A percentile compares a stretch with the other conserved stretches of the same genome.
These are phyloP conservation scores for Euphorbia tirucalli DNA, from an alignment of 345 rosid species.

Conservation along the genomic window DNA sequence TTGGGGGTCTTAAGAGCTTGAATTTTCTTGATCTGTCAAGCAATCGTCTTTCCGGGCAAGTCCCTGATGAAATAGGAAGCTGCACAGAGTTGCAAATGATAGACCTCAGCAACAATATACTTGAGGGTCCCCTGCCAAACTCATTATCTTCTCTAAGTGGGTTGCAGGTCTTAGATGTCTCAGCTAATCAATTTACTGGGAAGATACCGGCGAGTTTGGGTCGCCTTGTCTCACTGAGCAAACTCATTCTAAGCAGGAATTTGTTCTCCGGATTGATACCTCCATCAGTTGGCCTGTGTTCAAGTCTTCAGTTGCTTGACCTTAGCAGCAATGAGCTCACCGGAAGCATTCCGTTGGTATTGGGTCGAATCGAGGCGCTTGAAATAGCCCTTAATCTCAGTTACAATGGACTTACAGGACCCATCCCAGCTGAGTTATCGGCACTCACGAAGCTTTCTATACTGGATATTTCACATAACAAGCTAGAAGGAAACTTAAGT, in stretches of 20 bases:
- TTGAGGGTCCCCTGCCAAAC: constrained; percentile 62
- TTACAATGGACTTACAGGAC: constrained; percentile 68
- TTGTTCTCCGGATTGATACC: constrained; percentile 72
- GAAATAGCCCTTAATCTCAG: constrained; percentile 91
- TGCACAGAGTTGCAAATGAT: constrained; percentile 75
- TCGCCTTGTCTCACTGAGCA: constrained; percentile 59
- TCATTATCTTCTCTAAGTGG: constrained; percentile 59
- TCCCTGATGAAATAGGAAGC: constrained; percentile 73
- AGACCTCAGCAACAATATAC: constrained; percentile 71
- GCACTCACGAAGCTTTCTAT: constrained; percentile 78
- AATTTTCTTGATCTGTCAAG: constrained; percentile 75
- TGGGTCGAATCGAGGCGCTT: constrained; percentile 68
- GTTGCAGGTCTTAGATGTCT: constrained; percentile 77
- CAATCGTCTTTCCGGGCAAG: constrained; percentile 60
- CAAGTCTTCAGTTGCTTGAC: constrained; percentile 86
- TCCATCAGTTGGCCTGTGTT: constrained; percentile 61
- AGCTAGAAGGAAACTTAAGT: constrained; percentile 61
- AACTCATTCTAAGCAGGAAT: constrained; percentile 63
- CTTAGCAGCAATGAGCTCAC: constrained; percentile 74
- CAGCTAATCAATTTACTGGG: constrained; percentile 53
- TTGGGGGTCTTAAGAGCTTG: constrained; percentile 59
- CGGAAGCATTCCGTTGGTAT: constrained; percentile 65
- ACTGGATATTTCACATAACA: constrained; percentile 79
- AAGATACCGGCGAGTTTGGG: constrained; percentile 74
- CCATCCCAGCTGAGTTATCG: constrained; percentile 65